Evolutionary conservation across 73 alveolate species (phyloP).

Genomic region (Urostyla sp.): DNA sequence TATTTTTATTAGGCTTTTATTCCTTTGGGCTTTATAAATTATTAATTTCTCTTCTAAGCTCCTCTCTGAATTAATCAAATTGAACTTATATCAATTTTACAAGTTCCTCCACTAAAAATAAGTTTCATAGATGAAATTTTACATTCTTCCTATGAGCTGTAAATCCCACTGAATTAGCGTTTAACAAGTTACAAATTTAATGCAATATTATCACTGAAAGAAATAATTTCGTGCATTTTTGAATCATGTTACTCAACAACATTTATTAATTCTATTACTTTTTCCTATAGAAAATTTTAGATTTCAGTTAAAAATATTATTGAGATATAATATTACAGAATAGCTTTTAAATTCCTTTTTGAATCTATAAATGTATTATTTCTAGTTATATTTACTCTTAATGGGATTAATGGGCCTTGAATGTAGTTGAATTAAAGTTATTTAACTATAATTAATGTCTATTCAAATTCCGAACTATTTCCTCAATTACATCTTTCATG

Average conservation of each 20-base stretch:
- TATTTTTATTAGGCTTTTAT: too few species aligned
- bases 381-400: slow-evolving; percentile 8
- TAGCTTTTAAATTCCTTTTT: slow-evolving; percentile 31
- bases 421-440: neutral
- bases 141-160: neutral
- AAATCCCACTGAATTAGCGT: neutral
- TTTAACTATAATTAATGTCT: neutral
- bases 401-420: neutral
- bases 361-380: neutral
- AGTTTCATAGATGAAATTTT: neutral
- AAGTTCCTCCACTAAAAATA: slow-evolving; percentile 7
- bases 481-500: slow-evolving; percentile 39
- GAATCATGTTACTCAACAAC: slow-evolving; percentile 21
- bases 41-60: too few species aligned
- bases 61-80: too few species aligned
- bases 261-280: slow-evolving; percentile 6
- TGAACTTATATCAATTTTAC: neutral
- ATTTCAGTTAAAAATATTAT: neutral
- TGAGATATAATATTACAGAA: too few species aligned
- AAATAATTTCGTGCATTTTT: neutral
- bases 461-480: slow-evolving; percentile 10
- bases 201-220: neutral
- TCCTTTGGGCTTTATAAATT: too few species aligned
- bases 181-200: neutral
- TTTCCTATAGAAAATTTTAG: slow-evolving; percentile 6